Evolutionary conservation across 2,329 filamentous ascomycete genomes (phyloP).

Genomic region (Coleophoma eucalyptorum): DNA sequence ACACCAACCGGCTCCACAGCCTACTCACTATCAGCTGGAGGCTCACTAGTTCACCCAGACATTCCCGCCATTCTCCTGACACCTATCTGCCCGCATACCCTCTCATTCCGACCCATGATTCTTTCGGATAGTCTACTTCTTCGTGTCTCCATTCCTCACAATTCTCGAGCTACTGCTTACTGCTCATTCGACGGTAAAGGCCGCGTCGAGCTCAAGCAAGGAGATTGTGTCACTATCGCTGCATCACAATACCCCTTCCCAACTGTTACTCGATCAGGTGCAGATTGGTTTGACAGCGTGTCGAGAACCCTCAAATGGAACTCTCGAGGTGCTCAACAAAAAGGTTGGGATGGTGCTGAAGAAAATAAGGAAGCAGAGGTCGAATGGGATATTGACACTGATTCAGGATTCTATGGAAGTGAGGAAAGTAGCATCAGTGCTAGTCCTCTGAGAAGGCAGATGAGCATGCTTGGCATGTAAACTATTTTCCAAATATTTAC

Average conservation of each 20-base stretch:
- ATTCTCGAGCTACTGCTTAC: slow-evolving; percentile 89
- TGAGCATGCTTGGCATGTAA: slow-evolving; percentile 67
- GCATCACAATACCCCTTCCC: slow-evolving; percentile 97
- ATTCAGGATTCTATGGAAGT: slow-evolving; percentile 66
- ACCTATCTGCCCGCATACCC: slow-evolving; percentile 93
- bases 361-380: slow-evolving; percentile 43
- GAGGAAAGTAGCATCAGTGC: slow-evolving; percentile 67
- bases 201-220: slow-evolving; percentile 85
- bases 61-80: slow-evolving; percentile 96
- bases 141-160: slow-evolving; percentile 79
- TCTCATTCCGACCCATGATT: slow-evolving; percentile 97
- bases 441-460: slow-evolving; percentile 67
- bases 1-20: slow-evolving; percentile 94
- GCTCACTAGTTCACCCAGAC: slow-evolving; percentile 92
- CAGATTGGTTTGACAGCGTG: slow-evolving; percentile 97
- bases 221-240: slow-evolving; percentile 93
- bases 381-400: slow-evolving; percentile 94
- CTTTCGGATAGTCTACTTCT: slow-evolving; percentile 92
- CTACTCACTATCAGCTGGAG: slow-evolving; percentile 93
- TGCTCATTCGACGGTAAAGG: slow-evolving; percentile 98
- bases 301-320: slow-evolving; percentile 94
- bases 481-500: not conserved
- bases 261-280: slow-evolving; percentile 83
- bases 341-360: slow-evolving; percentile 62
- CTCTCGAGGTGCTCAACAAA: slow-evolving; percentile 85